Conservation (phyloP, 164 flowering plant species). For the Tetrastigma voinierianum region DNA sequence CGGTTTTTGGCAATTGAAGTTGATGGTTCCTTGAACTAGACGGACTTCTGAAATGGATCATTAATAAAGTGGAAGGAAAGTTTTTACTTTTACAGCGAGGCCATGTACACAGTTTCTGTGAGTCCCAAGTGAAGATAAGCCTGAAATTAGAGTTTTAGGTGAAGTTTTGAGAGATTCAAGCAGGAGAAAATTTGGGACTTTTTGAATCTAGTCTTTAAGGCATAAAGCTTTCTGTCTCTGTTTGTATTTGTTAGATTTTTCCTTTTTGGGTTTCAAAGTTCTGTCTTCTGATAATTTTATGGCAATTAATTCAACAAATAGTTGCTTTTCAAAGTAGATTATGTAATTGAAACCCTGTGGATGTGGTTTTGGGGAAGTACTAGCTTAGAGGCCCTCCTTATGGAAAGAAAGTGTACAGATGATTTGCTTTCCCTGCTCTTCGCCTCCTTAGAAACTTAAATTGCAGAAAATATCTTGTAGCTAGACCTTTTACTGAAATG, state of each 20-base stretch:
- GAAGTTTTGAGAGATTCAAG: neutral
- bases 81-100: neutral
- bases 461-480: neutral
- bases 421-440: conserved; percentile 3
- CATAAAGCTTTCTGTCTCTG: neutral
- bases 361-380: conserved; percentile 11
- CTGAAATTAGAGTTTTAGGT: neutral
- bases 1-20: conserved; percentile 1
- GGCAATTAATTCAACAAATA: conserved; percentile 1
- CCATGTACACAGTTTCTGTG: neutral
- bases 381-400: conserved; percentile 3
- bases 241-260: neutral
- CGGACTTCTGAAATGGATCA: conserved; percentile 17
- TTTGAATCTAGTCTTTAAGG: conserved; percentile 1
- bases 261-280: neutral
- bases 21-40: conserved; percentile 12
- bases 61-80: conserved; percentile 1
- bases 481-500: neutral
- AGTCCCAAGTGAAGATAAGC: neutral
- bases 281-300: neutral
- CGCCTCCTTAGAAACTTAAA: neutral
- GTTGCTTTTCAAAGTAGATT: neutral
- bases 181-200: neutral
- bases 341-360: conserved; percentile 5
- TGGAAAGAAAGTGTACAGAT: neutral